Base-by-base conservation (phyloP, 2,329 filamentous ascomycete species). In the Diaporthe sp. region DNA sequence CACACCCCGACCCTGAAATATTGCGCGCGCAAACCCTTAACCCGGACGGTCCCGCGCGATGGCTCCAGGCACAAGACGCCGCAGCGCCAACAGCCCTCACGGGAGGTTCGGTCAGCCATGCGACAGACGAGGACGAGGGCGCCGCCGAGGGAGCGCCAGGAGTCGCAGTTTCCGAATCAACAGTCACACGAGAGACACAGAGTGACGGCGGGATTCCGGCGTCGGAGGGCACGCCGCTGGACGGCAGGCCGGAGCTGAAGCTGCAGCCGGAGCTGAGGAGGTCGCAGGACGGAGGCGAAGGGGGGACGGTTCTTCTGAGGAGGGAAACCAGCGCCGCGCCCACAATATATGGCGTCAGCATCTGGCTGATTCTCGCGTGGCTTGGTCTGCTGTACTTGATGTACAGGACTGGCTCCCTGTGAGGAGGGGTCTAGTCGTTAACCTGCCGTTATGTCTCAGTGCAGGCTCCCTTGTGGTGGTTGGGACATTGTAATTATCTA, bases 321-420 rank as follows among this genome's bases (percentile, higher is more conserved):
- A 51, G 44, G 63, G 63, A 66, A 25, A 66, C 66, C 22, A 74
- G 68, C 37, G 72, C 72, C 12, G 72, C 72, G 25, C 66, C 72
- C 3, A 71, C 53, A 37, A 22, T 74, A 27, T 50, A 50, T 10
- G 72, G 72, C 13, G 25, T 74, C 35, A 74, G 53, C 35, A 71
- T 74, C 37, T 74, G 61, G 25, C 19, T 74, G 58, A 59, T 74
- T 8, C 25, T 74, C 42, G 56, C 32, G 22, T 74, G 72, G 72
- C 35, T 74, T 30, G 72, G 10, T 5, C 53, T 74, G 27, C n/a
- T 74, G 27, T 74, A 74, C 37, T 32, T 74, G 17, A 74, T 74
- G 72, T 74, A 65, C 27, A 70, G 47, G 58, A 74, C 72, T 25
- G 72, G 72, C 9, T 74, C 72, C 13, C 37, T 74, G 66, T 73